Base-by-base conservation (phyloP, 176 grass and related monocot genomes). In the Bonia amplexicaulis region DNA sequence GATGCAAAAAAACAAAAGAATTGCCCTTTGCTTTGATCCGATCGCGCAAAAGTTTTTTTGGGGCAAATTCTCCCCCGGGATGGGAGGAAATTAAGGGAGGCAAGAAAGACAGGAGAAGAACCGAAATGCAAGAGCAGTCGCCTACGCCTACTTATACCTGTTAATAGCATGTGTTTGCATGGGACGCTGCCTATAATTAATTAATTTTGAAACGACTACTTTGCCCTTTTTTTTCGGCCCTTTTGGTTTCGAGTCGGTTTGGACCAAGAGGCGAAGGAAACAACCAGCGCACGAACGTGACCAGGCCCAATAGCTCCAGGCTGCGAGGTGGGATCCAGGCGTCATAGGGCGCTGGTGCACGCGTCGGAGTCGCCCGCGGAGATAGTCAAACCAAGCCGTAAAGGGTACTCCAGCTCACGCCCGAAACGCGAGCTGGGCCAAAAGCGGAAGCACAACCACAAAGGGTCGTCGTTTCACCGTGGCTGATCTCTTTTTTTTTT, bases 21-120 rank as follows among this genome's bases (percentile, higher is more conserved):
- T 83, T 87, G 80, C 74, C 89, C 84, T 74, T 76, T 48, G 63
- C 71, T 89, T 82, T 83, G 75, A 68, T 82, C 54, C 52, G 71
- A 17, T 44, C 59, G 64, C 5, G 75, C 48, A 63, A 14, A 25
- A 33, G 45, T 19, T 83, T 78, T 78, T 81, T n/a, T 29, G 31
- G 85, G 89, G 85, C 75, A 87, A 87, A 90, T 84, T 80, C 76
- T 76, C 27, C 74, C 80, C 62, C 45, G 45, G 73, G 87, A 61
- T 49, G 87, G 80, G 73, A 79, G 54, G 71, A 70, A 66, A 44
- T 52, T 1, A 16, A 2, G 80, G 49, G 42, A 41, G 58, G 40
- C 65, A 82, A 85, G 35, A 41, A 76, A 44, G 51, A 87, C 48
- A 88, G 74, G 46, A 74, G 49, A 82, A 35, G 87, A 69, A 59